phyloP scores from a whole-genome alignment of 257 asterid genomes.

The Lycium ferocissimum region DNA sequence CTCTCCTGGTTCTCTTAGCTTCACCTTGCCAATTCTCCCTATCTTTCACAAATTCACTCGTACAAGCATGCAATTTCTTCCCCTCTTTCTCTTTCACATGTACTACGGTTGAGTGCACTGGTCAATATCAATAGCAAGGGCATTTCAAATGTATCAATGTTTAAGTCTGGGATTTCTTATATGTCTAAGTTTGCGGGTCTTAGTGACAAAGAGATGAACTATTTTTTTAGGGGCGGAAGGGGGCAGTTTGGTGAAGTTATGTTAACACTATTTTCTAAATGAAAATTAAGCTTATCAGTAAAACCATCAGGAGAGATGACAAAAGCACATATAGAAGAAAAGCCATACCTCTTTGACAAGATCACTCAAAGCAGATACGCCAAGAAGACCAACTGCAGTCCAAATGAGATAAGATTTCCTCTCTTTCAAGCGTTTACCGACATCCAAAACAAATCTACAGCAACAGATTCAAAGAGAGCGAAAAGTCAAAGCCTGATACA shows the following conservation, averaged over 20 bases:
- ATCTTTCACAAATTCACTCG: no score
- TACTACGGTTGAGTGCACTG: no score
- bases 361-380: constrained; percentile 80
- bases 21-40: no score
- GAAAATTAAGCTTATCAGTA: background rate
- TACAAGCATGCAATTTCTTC: no score
- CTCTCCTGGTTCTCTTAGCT: no score
- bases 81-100: no score
- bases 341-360: constrained; percentile 79
- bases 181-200: background rate
- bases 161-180: no score
- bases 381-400: constrained; percentile 89
- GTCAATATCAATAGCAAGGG: no score
- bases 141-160: no score
- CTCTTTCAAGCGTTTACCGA: constrained; percentile 79
- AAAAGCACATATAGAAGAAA: background rate
- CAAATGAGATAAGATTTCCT: constrained; percentile 81
- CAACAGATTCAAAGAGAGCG: constrained; percentile 32
- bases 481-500: background rate
- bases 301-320: background rate
- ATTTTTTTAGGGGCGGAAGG: background rate
- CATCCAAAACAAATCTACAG: constrained; percentile 70
- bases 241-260: background rate
- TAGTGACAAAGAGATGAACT: background rate
- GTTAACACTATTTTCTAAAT: background rate